Evolutionary conservation across 75 land plant genomes (phyloP).

Genomic region (Isoetes taiwanensis): DNA sequence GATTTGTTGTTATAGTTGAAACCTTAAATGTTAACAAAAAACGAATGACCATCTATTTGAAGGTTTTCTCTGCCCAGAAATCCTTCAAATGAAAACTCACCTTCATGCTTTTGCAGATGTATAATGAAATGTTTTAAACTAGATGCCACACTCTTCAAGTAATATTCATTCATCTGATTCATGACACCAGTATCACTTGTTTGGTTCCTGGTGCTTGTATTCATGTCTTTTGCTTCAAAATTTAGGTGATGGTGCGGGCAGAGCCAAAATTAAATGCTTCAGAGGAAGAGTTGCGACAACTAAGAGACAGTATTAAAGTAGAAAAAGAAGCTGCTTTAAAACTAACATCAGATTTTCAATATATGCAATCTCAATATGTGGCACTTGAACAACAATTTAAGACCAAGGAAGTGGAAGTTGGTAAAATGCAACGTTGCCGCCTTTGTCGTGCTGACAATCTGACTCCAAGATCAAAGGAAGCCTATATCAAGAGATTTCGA

Average conservation of each 20-base stretch:
- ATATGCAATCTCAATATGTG: not conserved
- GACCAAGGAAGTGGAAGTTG: slow-evolving; percentile 11
- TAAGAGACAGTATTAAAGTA: slow-evolving; percentile 2
- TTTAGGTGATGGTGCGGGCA: slow-evolving; percentile 26
- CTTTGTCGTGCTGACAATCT: slow-evolving; percentile 29
- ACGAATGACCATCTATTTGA: too few species aligned
- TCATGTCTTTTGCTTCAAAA: too few species aligned
- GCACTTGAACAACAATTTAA: slow-evolving; percentile 9
- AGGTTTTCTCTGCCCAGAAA: too few species aligned
- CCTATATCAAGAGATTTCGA: slow-evolving; percentile 11
- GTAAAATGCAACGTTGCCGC: slow-evolving; percentile 24
- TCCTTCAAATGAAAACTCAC: too few species aligned
- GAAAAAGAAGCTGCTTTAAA: slow-evolving; percentile 6
- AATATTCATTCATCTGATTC: too few species aligned
- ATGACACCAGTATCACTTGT: too few species aligned
- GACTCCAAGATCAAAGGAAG: slow-evolving; percentile 28
- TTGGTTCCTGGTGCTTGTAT: too few species aligned
- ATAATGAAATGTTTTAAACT: too few species aligned
- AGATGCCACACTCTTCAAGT: too few species aligned
- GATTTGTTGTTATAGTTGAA: too few species aligned
- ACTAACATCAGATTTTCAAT: slow-evolving; percentile 7
- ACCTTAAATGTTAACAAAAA: too few species aligned
- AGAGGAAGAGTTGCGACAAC: slow-evolving; percentile 15
- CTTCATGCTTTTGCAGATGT: too few species aligned
- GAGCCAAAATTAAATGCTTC: slow-evolving; percentile 23